A percentile compares a stretch with the other conserved stretches of the same genome.
phyloP scores from a whole-genome alignment of 495 filamentous ascomycete genomes.

The Aspergillus incahuasiensis region DNA sequence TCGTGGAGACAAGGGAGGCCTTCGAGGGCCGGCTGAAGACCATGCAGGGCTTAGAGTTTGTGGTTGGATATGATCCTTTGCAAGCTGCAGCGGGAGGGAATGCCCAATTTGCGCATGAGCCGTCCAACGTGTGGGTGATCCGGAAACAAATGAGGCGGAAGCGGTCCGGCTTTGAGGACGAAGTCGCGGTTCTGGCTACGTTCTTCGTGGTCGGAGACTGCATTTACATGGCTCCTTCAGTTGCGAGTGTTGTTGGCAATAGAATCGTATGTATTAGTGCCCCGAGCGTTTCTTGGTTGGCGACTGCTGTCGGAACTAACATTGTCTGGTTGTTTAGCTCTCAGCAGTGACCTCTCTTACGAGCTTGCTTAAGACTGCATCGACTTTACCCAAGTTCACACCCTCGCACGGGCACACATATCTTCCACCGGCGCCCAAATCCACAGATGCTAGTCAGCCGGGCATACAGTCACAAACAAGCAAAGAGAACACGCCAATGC shows the following conservation, averaged over 20 bases:
- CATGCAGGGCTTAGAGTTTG: slow-evolving; percentile 80
- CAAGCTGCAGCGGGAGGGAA: slow-evolving; percentile 59
- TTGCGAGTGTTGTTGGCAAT: slow-evolving; percentile 71
- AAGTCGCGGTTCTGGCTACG: slow-evolving; percentile 65
- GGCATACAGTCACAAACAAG: slow-evolving; percentile 38
- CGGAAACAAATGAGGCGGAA: slow-evolving; percentile 77
- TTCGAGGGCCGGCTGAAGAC: slow-evolving; percentile 73
- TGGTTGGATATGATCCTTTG: slow-evolving; percentile 69
- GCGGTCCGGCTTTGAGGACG: slow-evolving; percentile 54
- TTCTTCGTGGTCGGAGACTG: slow-evolving; percentile 84
- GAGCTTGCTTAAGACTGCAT: slow-evolving; percentile 58
- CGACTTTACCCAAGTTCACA: slow-evolving; percentile 64
- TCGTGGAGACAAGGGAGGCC: slow-evolving; percentile 63
- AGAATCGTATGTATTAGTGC: slow-evolving; percentile 55
- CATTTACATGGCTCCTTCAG: slow-evolving; percentile 83
- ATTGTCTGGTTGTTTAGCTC: slow-evolving; percentile 48
- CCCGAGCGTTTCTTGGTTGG: not conserved
- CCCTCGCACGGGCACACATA: slow-evolving; percentile 74
- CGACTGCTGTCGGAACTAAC: not conserved
- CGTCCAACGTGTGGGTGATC: slow-evolving; percentile 81
- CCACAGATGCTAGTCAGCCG: slow-evolving; percentile 27
- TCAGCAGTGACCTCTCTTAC: slow-evolving; percentile 58
- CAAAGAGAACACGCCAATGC: slow-evolving; percentile 60
- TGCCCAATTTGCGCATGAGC: slow-evolving; percentile 48
- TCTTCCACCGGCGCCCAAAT: slow-evolving; percentile 47